Evolutionary conservation across 1,139 yeast genomes (phyloP), one percentile per base, ranked within the genome.

Genomic region (Protomyces gravidus): DNA sequence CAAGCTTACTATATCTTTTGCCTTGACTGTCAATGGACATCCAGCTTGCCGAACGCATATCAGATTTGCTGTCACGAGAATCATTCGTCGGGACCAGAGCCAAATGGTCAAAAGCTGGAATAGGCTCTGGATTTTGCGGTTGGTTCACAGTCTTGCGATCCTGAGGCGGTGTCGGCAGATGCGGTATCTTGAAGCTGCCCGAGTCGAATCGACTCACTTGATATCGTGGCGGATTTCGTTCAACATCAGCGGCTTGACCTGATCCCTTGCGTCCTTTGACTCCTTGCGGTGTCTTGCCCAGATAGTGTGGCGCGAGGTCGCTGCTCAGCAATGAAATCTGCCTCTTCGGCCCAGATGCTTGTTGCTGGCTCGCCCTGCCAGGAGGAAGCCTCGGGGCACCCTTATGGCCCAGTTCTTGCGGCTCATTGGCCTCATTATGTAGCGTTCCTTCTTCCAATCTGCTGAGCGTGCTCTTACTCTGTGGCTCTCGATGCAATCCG

Each of bases 281-380:
- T 7, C 19, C 39, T 15, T 23, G 6, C 15, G 60, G 60, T 11
- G 60, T 55, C n/a, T 55, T 48, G 33, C 60, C 60, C n/a, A 55
- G 45, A 36, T 49, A 55, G 21, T 55, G 60, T 5, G 60, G 60
- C 7, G 39, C 42, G n/a, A 55, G 60, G 15, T 55, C 60, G 13
- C 17, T 36, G 19, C n/a, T 52, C 53, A n/a, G 49, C 42, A 19
- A 55, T n/a, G 33, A 55, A 27, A 32, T 55, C 36, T 19, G 25
- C 27, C n/a, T 46, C 25, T 25, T 11, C 11, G 19, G 30, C 2
- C 19, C 21, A 1, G 21, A 15, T 17, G 42, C 42, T 30, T 30
- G 36, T 5, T 30, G 36, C 36, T 5, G 36, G 4, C n/a, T 30
- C 11, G 21, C 42, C 17, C 19, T 19, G 17, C 42, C 42, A n/a